Percentiles rank a stretch among this genome's conserved stretches.
phyloP scores from a whole-genome alignment of 1,284 basidiomycete species.

The Ustilago trichophora region DNA sequence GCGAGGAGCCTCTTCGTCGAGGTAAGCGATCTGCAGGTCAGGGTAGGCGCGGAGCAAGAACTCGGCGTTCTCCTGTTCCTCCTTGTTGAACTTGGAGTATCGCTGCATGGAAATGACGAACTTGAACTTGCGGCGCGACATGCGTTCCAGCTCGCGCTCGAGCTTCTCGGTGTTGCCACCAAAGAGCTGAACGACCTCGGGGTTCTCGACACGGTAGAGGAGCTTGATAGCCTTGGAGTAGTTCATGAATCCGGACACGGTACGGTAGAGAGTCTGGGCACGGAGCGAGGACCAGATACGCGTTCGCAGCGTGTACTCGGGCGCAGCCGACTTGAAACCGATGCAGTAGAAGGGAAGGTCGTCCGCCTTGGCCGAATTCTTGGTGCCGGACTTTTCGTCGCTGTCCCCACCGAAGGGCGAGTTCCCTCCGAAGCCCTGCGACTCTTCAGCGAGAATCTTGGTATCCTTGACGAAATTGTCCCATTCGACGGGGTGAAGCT shows the following conservation, averaged over 20 bases:
- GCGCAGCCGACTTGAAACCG: conserved; percentile 98
- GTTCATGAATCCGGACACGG: conserved; percentile 99
- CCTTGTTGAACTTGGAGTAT: conserved; percentile 99
- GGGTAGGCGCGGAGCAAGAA: conserved; percentile 98
- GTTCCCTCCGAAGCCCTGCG: conserved; percentile 80
- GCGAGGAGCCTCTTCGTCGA: conserved; percentile 89
- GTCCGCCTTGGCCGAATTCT: conserved; percentile 71
- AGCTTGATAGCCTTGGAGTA: conserved; percentile 99
- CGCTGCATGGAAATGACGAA: conserved; percentile 99
- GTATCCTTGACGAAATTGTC: conserved; percentile 99
- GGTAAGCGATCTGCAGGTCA: conserved; percentile 96
- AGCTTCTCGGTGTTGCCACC: conserved; percentile 97
- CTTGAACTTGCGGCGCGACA: conserved; percentile 98
- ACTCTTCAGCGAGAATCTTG: conserved; percentile 97
- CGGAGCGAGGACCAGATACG: conserved; percentile 99
- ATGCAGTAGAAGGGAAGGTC: conserved; percentile 99
- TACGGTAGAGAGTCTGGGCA: conserved; percentile 97
- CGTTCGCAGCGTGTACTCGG: conserved; percentile 96
- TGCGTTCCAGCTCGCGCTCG: conserved; percentile 94
- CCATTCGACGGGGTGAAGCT: conserved; percentile 97
- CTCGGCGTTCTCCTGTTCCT: conserved; percentile 98
- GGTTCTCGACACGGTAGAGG: conserved; percentile 99
- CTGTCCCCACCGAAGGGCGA: conserved; percentile 77
- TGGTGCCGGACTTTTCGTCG: conserved; percentile 62
- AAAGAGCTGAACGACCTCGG: conserved; percentile 94